Evolutionary conservation across 1,284 basidiomycete genomes (phyloP), one percentile per base, ranked within the genome.

Genomic region (Malassezia psittaci): DNA sequence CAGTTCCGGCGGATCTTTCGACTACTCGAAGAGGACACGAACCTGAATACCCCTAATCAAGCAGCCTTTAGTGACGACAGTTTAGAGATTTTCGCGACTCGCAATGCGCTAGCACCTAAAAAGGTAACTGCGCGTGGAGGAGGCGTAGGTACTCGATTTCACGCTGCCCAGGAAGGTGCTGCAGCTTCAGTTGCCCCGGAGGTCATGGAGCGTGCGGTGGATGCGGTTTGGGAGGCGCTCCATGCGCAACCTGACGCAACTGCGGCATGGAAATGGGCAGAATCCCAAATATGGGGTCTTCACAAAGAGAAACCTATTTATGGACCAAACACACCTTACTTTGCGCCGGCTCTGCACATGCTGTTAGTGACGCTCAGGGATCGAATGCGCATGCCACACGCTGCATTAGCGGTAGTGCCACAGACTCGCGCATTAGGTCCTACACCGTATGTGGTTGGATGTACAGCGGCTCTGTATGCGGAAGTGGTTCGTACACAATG

Each of bases 401-500:
- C 61, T 0, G 69, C 69, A 21, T 54, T 72, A 1, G 45, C 63
- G 19, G 48, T 71, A 13, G 37, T 62, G 0, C 49, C 52, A 1
- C 46, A 57, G 3, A 66, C 64, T 1, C 63, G 61, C 15, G 43
- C 57, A 6, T 55, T 64, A 5, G 68, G 68, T 10, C 47, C 65
- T 21, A 61, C 67, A 19, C 57, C 60, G 11, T 66, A 64, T 51
- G 68, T 72, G 13, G 53, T 71, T 7, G 69, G 69, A 21, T 64
- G 67, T 33, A 72, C 69, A 2, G 61, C 63, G 13, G 48, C 57
- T 11, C 56, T 72, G 3, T 68, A 61, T 54, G 65, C 64, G 48
- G 68, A 72, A 47, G 58, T 68, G 7, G 48, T 71, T 43, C 59
- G 62, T 34, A 69, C 67, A 1, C 59, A 66, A 29, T 71, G 67